Evolutionary conservation across 331 rosid species (phyloP).

Genomic region (Stylosanthes scabra): DNA sequence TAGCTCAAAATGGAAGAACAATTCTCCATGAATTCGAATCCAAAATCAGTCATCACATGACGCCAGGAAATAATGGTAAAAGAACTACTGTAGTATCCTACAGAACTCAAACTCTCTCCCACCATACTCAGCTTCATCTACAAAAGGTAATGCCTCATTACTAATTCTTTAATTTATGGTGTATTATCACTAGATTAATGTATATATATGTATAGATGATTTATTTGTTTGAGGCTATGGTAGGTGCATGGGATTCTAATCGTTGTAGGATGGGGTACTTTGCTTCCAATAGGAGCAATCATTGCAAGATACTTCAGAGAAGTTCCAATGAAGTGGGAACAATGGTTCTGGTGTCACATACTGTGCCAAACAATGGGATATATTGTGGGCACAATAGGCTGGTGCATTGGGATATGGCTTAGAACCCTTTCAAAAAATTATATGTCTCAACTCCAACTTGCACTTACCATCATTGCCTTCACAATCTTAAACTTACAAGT

Average conservation of each 20-base stretch:
- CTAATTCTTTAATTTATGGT: too few relatives aligned
- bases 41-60: not conserved
- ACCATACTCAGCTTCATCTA: conserved; percentile 34
- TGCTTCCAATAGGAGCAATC: conserved; percentile 34
- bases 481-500: conserved; percentile 51
- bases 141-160: conserved; percentile 39
- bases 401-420: conserved; percentile 44
- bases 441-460: conserved; percentile 20
- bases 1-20: too few relatives aligned
- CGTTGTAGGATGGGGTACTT: conserved; percentile 52
- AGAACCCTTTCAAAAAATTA: conserved; percentile 29
- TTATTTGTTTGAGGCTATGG: not conserved
- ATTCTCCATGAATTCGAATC: not conserved
- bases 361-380: conserved; percentile 48
- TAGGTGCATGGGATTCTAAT: conserved; percentile 41
- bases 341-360: conserved; percentile 45
- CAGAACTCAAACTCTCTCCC: not conserved
- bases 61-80: conserved; percentile 2
- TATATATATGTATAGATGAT: not conserved
- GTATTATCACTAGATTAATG: too few relatives aligned
- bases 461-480: conserved; percentile 42
- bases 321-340: conserved; percentile 29
- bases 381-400: conserved; percentile 49
- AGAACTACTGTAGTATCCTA: conserved; percentile 14
- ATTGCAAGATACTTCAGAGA: conserved; percentile 46